These are phyloP conservation scores for Podaxis rugospora DNA, from an alignment of 768 basidiomycete genomes.

Conservation along the genomic window DNA sequence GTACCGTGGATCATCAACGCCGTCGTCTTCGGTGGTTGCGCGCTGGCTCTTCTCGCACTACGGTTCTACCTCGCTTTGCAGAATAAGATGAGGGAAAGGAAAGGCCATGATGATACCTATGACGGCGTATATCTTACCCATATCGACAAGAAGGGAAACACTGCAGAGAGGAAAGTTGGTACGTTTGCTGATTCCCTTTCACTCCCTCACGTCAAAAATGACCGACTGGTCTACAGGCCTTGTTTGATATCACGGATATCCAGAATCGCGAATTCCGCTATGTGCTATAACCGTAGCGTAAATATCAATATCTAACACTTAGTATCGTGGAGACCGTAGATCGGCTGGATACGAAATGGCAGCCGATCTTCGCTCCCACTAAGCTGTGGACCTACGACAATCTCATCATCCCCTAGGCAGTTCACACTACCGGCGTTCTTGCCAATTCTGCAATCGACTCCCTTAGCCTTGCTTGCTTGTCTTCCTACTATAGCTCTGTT, in stretches of 20 bases:
- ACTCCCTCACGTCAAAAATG: conserved; percentile 1
- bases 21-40: conserved; percentile 52
- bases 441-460: no score
- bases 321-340: no score
- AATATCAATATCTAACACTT: no score
- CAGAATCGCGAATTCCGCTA: conserved; percentile 77
- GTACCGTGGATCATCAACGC: conserved; percentile 75
- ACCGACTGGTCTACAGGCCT: conserved; percentile 36
- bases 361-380: no score
- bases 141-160: conserved; percentile 43
- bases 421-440: no score
- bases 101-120: conserved; percentile 46
- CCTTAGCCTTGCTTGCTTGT: no score
- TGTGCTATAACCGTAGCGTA: conserved; percentile 36
- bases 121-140: conserved; percentile 57
- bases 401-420: no score
- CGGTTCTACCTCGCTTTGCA: conserved; percentile 55
- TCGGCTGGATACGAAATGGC: no score
- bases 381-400: no score
- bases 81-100: conserved; percentile 57
- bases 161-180: conserved; percentile 55
- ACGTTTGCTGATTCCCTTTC: conserved; percentile 15
- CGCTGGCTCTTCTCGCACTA: conserved; percentile 48
- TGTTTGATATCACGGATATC: conserved; percentile 73
- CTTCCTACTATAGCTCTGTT: no score